Evolutionary conservation across 208 protist species (phyloP).

Genomic region (Crithidia sp.): DNA sequence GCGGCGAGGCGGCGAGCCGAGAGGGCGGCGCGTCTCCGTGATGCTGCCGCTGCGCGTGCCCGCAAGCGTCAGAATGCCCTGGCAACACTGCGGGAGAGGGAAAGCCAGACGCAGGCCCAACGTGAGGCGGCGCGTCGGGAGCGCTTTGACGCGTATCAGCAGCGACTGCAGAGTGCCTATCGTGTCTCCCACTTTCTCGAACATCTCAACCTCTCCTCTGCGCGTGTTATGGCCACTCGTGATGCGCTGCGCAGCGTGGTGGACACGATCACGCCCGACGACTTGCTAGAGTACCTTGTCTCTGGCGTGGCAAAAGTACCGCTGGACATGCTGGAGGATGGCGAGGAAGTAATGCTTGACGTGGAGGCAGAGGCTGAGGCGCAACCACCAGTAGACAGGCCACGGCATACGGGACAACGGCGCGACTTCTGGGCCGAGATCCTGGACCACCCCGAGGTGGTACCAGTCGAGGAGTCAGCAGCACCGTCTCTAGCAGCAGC

Average conservation of each 20-base stretch:
- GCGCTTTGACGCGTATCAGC: constrained; percentile 36
- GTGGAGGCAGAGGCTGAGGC: background rate
- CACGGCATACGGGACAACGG: constrained; percentile 4
- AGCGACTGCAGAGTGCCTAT: constrained; percentile 41
- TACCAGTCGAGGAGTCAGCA: background rate
- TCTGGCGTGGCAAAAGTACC: constrained; percentile 70
- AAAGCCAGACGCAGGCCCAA: constrained; percentile 18
- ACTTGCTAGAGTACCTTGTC: constrained; percentile 81
- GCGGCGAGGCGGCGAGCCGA: constrained; percentile 28
- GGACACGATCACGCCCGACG: constrained; percentile 62
- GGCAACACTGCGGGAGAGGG: constrained; percentile 33
- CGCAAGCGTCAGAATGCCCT: constrained; percentile 37
- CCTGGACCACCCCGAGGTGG: constrained; percentile 24
- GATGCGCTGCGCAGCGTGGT: constrained; percentile 39
- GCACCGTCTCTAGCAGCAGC: background rate
- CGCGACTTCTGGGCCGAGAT: constrained; percentile 54
- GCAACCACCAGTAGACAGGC: background rate
- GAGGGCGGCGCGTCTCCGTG: constrained; percentile 12
- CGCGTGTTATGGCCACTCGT: constrained; percentile 49
- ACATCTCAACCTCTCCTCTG: constrained; percentile 48
- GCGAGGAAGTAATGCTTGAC: background rate
- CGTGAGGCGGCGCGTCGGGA: constrained; percentile 32
- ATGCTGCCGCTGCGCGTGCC: constrained; percentile 25
- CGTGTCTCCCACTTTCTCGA: constrained; percentile 70
- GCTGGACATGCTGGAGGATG: constrained; percentile 51